Evolutionary conservation across 2,329 filamentous ascomycete species (phyloP).

Genomic region (Colletotrichum magnum): DNA sequence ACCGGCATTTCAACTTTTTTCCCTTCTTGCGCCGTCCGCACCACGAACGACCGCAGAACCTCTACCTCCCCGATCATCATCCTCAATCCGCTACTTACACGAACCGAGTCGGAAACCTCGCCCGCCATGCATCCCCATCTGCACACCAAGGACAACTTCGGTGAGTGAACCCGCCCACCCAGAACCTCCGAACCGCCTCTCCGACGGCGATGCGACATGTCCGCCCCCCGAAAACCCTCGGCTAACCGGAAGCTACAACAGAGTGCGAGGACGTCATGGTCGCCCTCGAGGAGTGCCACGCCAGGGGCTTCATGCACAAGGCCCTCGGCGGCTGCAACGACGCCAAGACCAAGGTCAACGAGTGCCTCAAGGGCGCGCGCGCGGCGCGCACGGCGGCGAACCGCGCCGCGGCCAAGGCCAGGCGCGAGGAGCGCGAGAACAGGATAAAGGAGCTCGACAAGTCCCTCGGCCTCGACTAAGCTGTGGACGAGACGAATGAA

Average conservation of each 20-base stretch:
- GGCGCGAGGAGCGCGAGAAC: slow-evolving; percentile 77
- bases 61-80: background rate
- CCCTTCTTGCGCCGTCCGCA: slow-evolving; percentile 20
- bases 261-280: slow-evolving; percentile 96
- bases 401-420: slow-evolving; percentile 75
- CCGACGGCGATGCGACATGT: too few species aligned
- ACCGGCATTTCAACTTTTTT: background rate
- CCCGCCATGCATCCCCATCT: slow-evolving; percentile 96
- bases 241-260: slow-evolving; percentile 53
- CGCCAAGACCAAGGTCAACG: slow-evolving; percentile 86
- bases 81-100: too few species aligned
- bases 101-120: background rate
- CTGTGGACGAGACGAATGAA: background rate
- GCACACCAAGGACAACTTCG: slow-evolving; percentile 91
- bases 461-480: slow-evolving; percentile 48
- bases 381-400: slow-evolving; percentile 84
- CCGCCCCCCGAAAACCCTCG: background rate
- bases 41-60: slow-evolving; percentile 7
- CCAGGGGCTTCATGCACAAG: slow-evolving; percentile 92
- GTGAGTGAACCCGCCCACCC: slow-evolving; percentile 61
- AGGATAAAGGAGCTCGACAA: slow-evolving; percentile 79
- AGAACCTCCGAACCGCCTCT: too few species aligned
- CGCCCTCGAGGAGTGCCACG: slow-evolving; percentile 95
- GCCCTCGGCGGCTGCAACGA: slow-evolving; percentile 91
- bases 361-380: slow-evolving; percentile 86